These are phyloP conservation scores for Pythium volutum DNA, from an alignment of 352 stramenopile genomes.

Conservation along the genomic window DNA sequence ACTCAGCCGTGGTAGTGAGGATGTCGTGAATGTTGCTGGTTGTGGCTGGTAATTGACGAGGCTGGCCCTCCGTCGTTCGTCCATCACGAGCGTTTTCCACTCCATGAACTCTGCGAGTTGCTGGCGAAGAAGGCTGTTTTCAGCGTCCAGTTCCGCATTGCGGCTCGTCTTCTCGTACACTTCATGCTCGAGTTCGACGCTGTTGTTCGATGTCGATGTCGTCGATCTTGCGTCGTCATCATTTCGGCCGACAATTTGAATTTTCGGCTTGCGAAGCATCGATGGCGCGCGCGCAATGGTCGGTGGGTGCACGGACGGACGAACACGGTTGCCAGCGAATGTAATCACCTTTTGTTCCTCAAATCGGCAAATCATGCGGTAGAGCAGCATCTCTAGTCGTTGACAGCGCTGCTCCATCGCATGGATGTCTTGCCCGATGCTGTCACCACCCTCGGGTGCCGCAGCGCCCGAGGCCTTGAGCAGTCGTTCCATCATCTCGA, in stretches of 20 bases:
- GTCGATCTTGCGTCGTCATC: slow-evolving; percentile 43
- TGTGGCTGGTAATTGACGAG: slow-evolving; percentile 2
- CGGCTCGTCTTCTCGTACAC: slow-evolving; percentile 36
- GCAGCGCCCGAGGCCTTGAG: slow-evolving; percentile 55
- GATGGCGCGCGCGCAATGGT: slow-evolving; percentile 23
- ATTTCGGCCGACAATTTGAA: slow-evolving; percentile 34
- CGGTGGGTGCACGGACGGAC: slow-evolving; percentile 14
- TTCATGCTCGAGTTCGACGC: slow-evolving; percentile 41
- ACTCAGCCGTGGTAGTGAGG: not conserved
- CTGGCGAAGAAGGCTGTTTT: slow-evolving; percentile 67
- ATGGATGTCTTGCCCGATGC: slow-evolving; percentile 35
- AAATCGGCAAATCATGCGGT: slow-evolving; percentile 84
- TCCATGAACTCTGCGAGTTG: slow-evolving; percentile 71
- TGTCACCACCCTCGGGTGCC: slow-evolving; percentile 37
- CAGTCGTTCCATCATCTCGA: slow-evolving; percentile 80
- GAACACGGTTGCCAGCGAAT: slow-evolving; percentile 42
- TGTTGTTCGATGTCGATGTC: slow-evolving; percentile 29
- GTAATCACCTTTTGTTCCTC: slow-evolving; percentile 79
- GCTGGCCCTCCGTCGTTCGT: slow-evolving; percentile 17
- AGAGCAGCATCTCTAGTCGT: slow-evolving; percentile 77
- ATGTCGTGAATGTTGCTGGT: not conserved
- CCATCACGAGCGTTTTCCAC: slow-evolving; percentile 51
- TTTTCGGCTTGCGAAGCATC: slow-evolving; percentile 48
- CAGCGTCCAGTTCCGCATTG: slow-evolving; percentile 50
- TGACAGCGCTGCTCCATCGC: slow-evolving; percentile 57